These are phyloP conservation scores for Daldinia childiae DNA, from an alignment of 495 filamentous ascomycete genomes.

Conservation along the genomic window DNA sequence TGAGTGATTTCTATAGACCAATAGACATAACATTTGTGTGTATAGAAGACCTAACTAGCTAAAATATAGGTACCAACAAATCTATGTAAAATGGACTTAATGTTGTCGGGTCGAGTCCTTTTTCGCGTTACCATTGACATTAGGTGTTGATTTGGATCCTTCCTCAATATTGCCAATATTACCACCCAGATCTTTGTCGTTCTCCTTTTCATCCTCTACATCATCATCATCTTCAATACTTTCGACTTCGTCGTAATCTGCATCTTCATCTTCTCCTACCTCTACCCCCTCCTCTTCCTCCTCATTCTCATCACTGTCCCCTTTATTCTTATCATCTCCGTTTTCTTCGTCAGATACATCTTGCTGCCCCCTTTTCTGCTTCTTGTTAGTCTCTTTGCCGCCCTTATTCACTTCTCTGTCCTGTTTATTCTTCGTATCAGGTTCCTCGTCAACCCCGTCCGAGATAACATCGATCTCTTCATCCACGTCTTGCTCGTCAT, in stretches of 20 bases:
- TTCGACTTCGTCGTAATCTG: not conserved
- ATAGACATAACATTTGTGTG: no score
- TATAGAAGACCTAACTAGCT: no score
- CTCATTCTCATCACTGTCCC: not conserved
- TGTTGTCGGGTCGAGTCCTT: no score
- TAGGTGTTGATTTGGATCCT: not conserved
- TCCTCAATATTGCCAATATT: not conserved
- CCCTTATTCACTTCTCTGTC: constrained; percentile 52
- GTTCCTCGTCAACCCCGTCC: constrained; percentile 46
- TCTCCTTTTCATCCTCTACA: not conserved
- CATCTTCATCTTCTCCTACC: constrained; percentile 6
- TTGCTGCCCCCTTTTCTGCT: constrained; percentile 37
- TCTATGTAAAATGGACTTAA: no score
- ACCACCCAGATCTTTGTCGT: not conserved
- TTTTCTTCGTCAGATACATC: constrained; percentile 26
- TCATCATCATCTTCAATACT: not conserved
- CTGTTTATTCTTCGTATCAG: constrained; percentile 49
- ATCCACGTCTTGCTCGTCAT: constrained; percentile 28
- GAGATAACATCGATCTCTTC: constrained; percentile 43
- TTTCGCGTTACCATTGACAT: not conserved
- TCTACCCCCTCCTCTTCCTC: constrained; percentile 16
- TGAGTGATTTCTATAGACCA: no score
- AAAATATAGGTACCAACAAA: no score
- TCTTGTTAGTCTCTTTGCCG: constrained; percentile 46
- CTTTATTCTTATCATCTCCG: not conserved